Percentiles rank a stretch among this genome's conserved stretches.
Evolutionary conservation across 2,329 filamentous ascomycete species (phyloP).

Genomic region (Colletotrichum limetticola): DNA sequence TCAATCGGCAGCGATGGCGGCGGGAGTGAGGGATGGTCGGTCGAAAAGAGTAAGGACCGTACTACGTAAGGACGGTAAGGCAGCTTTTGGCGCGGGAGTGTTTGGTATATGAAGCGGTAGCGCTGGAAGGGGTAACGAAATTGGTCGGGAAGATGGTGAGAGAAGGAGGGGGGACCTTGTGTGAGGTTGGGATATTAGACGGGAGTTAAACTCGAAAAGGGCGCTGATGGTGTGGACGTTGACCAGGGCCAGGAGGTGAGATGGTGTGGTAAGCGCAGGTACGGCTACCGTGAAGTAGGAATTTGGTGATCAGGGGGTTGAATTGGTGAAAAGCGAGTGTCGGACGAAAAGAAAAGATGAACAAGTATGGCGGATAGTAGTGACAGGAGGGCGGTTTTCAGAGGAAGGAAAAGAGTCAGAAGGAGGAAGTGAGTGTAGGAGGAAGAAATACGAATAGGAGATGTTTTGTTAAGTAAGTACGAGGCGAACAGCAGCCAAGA

Average conservation of each 20-base stretch:
- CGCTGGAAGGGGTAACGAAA: constrained; percentile 9
- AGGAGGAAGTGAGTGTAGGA: neutral
- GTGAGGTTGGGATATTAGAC: neutral
- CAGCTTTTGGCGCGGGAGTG: constrained; percentile 3
- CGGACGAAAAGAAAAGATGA: neutral
- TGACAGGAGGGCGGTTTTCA: neutral
- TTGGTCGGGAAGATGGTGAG: neutral
- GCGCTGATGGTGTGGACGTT: constrained; percentile 4
- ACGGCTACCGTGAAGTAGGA: neutral
- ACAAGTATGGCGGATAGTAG: neutral
- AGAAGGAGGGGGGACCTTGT: constrained; percentile 8
- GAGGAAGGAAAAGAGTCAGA: neutral
- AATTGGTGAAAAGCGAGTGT: neutral
- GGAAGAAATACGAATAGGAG: neutral
- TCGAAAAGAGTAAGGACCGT: neutral
- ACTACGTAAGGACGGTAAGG: neutral
- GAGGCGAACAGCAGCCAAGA: neutral
- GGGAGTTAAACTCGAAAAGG: constrained; percentile 3
- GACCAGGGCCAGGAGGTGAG: neutral
- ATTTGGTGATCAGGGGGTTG: neutral
- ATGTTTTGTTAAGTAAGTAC: neutral
- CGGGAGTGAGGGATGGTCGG: constrained; percentile 10
- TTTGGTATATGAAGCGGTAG: constrained; percentile 23
- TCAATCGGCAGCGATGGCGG: neutral
- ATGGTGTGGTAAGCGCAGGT: neutral